These are phyloP conservation scores for Mycena amicta DNA, from an alignment of 768 basidiomycete genomes.

Conservation along the genomic window DNA sequence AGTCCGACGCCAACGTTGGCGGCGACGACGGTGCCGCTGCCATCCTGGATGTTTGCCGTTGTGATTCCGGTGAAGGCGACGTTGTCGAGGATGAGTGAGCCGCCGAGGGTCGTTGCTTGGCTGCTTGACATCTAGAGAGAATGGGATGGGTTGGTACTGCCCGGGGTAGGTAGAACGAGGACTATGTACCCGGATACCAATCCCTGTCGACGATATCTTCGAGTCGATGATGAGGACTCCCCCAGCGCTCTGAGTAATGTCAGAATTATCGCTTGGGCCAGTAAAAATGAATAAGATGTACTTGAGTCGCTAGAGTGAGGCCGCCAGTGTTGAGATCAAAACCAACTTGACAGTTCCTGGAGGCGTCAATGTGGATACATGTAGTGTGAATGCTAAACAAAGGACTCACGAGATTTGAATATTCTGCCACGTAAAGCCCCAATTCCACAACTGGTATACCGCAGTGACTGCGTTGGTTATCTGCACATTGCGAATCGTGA, in stretches of 20 bases:
- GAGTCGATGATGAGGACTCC: not conserved
- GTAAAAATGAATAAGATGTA: no score
- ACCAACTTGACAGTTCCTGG: not conserved
- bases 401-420: not conserved
- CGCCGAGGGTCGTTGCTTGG: not conserved
- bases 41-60: not conserved
- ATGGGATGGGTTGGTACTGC: no score
- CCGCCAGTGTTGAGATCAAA: not conserved
- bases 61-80: not conserved
- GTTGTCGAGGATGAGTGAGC: not conserved
- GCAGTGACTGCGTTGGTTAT: not conserved
- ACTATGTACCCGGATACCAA: not conserved
- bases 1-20: not conserved
- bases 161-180: no score
- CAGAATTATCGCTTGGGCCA: no score
- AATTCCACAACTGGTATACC: not conserved
- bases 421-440: not conserved
- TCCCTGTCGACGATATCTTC: not conserved
- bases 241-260: not conserved
- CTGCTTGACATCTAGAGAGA: not conserved
- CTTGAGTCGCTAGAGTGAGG: not conserved
- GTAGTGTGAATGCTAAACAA: not conserved
- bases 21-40: not conserved
- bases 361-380: no score
- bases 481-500: not conserved